These are phyloP conservation scores for Coemansia aciculifera DNA, from an alignment of 192 early-diverging fungal genomes.

Conservation along the genomic window DNA sequence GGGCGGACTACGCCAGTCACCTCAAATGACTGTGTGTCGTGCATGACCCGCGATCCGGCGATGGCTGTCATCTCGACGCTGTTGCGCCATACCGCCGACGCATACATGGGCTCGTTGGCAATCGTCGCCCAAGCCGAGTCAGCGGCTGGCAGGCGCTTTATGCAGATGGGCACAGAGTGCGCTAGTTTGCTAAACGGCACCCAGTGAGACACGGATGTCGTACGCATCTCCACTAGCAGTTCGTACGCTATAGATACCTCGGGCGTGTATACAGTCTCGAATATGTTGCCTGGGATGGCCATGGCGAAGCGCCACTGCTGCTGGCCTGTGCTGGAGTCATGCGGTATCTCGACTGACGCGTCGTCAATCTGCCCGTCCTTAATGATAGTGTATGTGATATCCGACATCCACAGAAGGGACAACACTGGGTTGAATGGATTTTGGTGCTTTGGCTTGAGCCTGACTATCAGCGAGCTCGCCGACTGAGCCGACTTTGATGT, in stretches of 20 bases:
- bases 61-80: conserved; percentile 42
- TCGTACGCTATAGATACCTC: conserved; percentile 44
- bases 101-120: conserved; percentile 36
- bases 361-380: conserved; percentile 28
- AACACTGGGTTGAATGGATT: conserved; percentile 44
- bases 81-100: conserved; percentile 37
- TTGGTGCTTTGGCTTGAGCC: conserved; percentile 38
- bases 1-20: conserved; percentile 39
- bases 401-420: conserved; percentile 29
- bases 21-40: conserved; percentile 25
- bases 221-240: conserved; percentile 41
- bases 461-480: conserved; percentile 34
- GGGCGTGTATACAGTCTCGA: conserved; percentile 43
- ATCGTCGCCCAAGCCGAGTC: conserved; percentile 39
- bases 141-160: conserved; percentile 38
- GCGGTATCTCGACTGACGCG: conserved; percentile 10
- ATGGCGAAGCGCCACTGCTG: conserved; percentile 48
- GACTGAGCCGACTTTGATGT: conserved; percentile 20
- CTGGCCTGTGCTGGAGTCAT: conserved; percentile 13
- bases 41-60: conserved; percentile 30
- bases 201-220: conserved; percentile 12
- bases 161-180: conserved; percentile 19
- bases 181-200: conserved; percentile 22
- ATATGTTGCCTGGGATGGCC: conserved; percentile 39
- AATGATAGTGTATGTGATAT: conserved; percentile 32